Conservation (phyloP, 345 rosid species). For the Bruguiera gymnorhiza region DNA sequence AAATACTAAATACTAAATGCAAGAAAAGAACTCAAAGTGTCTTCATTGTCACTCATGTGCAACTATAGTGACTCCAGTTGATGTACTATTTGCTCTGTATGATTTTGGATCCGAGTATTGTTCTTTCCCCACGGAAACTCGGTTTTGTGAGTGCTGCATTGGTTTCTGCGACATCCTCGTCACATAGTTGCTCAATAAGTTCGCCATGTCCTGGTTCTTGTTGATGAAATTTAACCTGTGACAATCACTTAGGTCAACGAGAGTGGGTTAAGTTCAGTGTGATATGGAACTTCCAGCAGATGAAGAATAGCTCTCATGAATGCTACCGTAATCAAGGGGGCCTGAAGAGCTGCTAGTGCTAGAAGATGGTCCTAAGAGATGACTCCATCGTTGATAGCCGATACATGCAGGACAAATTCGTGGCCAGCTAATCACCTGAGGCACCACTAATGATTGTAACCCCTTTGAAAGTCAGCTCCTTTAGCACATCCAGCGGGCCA, state of each 20-base stretch:
- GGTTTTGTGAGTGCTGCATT: background rate
- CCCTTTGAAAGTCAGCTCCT: conserved; percentile 89
- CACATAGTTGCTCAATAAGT: background rate
- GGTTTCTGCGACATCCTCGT: background rate
- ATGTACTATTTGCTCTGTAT: background rate
- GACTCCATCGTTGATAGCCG: conserved; percentile 93
- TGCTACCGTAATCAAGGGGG: conserved; percentile 75
- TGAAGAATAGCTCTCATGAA: conserved; percentile 68
- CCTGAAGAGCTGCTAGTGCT: conserved; percentile 83
- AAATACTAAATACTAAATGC: background rate
- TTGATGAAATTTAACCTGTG: conserved; percentile 3
- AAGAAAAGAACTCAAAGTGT: background rate
- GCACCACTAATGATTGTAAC: conserved; percentile 96
- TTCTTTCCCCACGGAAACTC: background rate
- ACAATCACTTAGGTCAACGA: background rate
- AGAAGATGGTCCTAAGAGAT: conserved; percentile 77
- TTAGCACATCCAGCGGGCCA: conserved; percentile 81
- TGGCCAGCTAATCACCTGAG: conserved; percentile 81
- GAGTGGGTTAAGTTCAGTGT: conserved; percentile 87
- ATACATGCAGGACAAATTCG: conserved; percentile 94
- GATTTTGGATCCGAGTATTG: no score
- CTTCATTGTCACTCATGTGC: background rate
- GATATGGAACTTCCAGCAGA: conserved; percentile 81
- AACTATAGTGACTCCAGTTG: background rate
- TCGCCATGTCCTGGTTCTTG: background rate